Conservation (phyloP, 2,329 filamentous ascomycete species). For the Magnaporthales sp. region DNA sequence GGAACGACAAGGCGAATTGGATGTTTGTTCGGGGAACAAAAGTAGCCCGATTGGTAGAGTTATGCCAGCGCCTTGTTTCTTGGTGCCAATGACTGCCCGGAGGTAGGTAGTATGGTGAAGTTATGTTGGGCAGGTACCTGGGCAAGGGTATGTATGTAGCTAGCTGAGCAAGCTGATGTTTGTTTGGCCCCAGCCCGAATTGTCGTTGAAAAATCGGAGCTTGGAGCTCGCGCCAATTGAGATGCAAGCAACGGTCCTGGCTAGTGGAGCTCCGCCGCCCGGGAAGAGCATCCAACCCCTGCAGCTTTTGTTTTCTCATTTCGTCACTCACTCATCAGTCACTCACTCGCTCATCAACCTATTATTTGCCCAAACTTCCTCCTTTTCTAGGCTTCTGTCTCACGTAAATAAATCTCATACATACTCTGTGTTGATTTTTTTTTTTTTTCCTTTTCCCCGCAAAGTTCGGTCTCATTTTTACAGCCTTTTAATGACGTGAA, state of each 20-base stretch:
- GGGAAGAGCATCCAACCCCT: not conserved
- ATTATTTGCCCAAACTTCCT: not conserved
- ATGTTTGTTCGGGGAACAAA: not conserved
- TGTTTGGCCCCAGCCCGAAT: not conserved
- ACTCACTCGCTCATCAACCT: not conserved
- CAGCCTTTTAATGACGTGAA: not conserved
- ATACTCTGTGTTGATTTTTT: not conserved
- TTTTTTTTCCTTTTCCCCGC: not conserved
- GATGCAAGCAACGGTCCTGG: not conserved
- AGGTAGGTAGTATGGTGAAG: not conserved
- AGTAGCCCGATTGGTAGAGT: not conserved
- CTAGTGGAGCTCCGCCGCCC: not conserved
- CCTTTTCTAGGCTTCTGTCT: not conserved
- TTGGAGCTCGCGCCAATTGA: not conserved
- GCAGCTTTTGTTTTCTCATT: not conserved
- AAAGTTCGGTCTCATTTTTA: too few relatives aligned
- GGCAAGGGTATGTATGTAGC: too few relatives aligned
- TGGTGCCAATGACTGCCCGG: not conserved
- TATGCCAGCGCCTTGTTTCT: not conserved
- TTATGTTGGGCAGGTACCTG: not conserved
- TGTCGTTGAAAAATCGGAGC: not conserved
- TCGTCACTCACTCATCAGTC: not conserved
- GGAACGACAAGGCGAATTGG: conserved; percentile 5
- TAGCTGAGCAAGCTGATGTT: not conserved
- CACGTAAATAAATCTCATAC: too few relatives aligned